These are phyloP conservation scores for Xerophyta viscosa DNA, from an alignment of 106 monocot genomes.

Conservation along the genomic window DNA sequence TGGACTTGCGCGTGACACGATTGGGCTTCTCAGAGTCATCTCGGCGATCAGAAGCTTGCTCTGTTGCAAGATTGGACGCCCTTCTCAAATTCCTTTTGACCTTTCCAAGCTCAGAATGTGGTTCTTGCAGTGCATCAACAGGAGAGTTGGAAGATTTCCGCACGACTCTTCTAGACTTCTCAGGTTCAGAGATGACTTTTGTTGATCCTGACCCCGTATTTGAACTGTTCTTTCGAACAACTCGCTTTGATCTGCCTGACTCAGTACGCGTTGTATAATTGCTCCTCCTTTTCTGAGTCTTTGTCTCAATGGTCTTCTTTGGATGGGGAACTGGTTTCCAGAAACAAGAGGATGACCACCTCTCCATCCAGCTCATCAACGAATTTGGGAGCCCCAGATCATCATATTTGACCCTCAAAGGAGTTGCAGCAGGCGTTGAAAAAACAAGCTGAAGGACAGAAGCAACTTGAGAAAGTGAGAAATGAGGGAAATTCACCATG, in stretches of 20 bases:
- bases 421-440: slow-evolving; percentile 21
- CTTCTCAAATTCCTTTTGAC: slow-evolving; percentile 88
- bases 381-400: slow-evolving; percentile 58
- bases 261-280: slow-evolving; percentile 50
- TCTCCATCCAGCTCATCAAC: slow-evolving; percentile 57
- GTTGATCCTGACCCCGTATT: slow-evolving; percentile 20
- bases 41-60: slow-evolving; percentile 21
- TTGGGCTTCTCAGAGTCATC: slow-evolving; percentile 35
- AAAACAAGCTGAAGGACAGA: slow-evolving; percentile 52
- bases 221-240: slow-evolving; percentile 27
- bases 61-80: slow-evolving; percentile 44
- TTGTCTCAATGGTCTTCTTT: slow-evolving; percentile 30
- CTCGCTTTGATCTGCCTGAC: slow-evolving; percentile 61
- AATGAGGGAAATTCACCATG: neutral
- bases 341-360: slow-evolving; percentile 55
- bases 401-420: slow-evolving; percentile 52
- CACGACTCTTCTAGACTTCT: slow-evolving; percentile 34
- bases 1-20: slow-evolving; percentile 15
- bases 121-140: slow-evolving; percentile 44
- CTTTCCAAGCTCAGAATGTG: slow-evolving; percentile 86
- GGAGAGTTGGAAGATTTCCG: slow-evolving; percentile 29
- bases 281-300: slow-evolving; percentile 33
- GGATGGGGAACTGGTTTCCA: slow-evolving; percentile 45
- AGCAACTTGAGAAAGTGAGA: neutral
- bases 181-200: slow-evolving; percentile 15